Percentiles rank a stretch among this genome's conserved stretches.
These are phyloP conservation scores for Discostella stelligeroides DNA, from an alignment of 108 stramenopile genomes.

Conservation along the genomic window DNA sequence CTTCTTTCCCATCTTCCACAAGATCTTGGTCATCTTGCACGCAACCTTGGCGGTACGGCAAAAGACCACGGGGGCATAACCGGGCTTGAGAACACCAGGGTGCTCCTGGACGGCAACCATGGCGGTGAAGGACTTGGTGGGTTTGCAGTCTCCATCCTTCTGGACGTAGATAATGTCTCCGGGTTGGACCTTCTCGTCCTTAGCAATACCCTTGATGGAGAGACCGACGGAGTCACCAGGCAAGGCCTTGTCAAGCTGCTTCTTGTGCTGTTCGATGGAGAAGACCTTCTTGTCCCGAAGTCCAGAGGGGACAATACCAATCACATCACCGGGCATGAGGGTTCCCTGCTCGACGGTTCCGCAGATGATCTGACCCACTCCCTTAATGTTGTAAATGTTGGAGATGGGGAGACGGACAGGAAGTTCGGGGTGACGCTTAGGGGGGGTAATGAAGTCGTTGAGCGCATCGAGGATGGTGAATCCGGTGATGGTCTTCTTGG, in stretches of 20 bases:
- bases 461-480: slow-evolving; percentile 73
- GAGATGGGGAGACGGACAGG: slow-evolving; percentile 79
- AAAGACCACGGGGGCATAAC: slow-evolving; percentile 80
- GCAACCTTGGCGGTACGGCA: slow-evolving; percentile 90
- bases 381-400: slow-evolving; percentile 85
- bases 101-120: slow-evolving; percentile 84
- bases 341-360: slow-evolving; percentile 82
- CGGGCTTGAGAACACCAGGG: slow-evolving; percentile 84
- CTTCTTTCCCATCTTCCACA: slow-evolving; percentile 89
- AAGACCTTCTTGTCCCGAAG: slow-evolving; percentile 77
- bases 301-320: slow-evolving; percentile 65
- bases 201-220: slow-evolving; percentile 81
- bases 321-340: slow-evolving; percentile 66
- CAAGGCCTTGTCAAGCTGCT: slow-evolving; percentile 65
- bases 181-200: slow-evolving; percentile 77
- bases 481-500: slow-evolving; percentile 61
- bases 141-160: slow-evolving; percentile 69
- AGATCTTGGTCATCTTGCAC: slow-evolving; percentile 89
- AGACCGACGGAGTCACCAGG: slow-evolving; percentile 84
- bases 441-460: slow-evolving; percentile 76
- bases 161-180: slow-evolving; percentile 82
- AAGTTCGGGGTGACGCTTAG: slow-evolving; percentile 56
- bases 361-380: slow-evolving; percentile 77
- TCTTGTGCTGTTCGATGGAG: slow-evolving; percentile 85
- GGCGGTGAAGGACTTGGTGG: slow-evolving; percentile 79